Conservation (phyloP, 768 basidiomycete genomes). For the Mycena sanguinolenta region DNA sequence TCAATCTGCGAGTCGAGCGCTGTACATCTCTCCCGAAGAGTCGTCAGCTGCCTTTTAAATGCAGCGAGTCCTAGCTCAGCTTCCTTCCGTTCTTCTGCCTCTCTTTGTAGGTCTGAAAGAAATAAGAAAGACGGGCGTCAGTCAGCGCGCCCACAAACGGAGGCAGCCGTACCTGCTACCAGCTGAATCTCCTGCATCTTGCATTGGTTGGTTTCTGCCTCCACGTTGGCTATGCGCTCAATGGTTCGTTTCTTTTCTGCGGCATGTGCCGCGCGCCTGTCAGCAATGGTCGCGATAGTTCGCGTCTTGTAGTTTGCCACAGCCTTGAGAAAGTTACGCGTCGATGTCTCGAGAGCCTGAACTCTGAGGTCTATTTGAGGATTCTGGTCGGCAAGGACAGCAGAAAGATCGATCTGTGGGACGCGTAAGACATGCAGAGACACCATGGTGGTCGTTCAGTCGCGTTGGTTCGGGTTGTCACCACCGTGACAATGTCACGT, state of each 20-base stretch:
- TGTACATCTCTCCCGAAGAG: conserved; percentile 70
- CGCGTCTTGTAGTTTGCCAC: conserved; percentile 80
- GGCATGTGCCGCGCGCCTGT: conserved; percentile 72
- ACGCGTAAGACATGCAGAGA: conserved; percentile 43
- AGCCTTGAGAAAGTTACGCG: conserved; percentile 79
- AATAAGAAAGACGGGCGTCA: background rate
- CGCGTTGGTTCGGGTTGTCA: background rate
- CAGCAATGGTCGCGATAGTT: conserved; percentile 77
- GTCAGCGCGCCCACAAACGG: background rate
- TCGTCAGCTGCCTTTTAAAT: conserved; percentile 75
- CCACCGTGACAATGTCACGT: background rate
- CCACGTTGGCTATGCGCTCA: conserved; percentile 74
- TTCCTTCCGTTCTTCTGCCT: conserved; percentile 81
- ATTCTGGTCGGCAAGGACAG: conserved; percentile 65
- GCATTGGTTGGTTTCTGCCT: conserved; percentile 80
- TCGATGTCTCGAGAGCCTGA: conserved; percentile 73
- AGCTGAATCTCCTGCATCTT: conserved; percentile 86
- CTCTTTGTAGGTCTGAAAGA: conserved; percentile 69
- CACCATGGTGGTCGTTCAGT: background rate
- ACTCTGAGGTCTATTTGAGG: conserved; percentile 77
- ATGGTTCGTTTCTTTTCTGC: conserved; percentile 71
- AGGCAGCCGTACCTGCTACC: conserved; percentile 69
- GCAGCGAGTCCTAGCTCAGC: conserved; percentile 71
- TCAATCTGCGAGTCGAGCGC: conserved; percentile 79
- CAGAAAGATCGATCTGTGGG: conserved; percentile 73